A percentile compares a stretch with the other conserved stretches of the same genome.
These are phyloP conservation scores for Cadophora sp. DNA, from an alignment of 2,329 filamentous ascomycete genomes.

Conservation along the genomic window DNA sequence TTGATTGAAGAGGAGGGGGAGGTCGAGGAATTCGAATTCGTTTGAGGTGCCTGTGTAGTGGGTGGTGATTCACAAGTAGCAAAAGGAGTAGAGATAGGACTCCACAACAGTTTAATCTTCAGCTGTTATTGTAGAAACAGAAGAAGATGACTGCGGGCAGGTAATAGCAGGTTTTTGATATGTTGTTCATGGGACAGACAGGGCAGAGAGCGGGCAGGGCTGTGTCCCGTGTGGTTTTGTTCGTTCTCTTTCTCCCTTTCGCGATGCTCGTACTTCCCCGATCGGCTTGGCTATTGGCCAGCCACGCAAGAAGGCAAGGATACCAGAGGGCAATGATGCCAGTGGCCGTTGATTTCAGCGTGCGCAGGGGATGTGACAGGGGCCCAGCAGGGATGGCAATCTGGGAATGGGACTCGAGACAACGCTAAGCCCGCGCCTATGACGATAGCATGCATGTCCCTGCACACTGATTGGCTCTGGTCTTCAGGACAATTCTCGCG, in stretches of 20 bases:
- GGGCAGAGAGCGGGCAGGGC: not conserved
- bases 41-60: not conserved
- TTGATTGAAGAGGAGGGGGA: not conserved
- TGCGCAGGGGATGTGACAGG: not conserved
- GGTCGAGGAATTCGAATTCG: not conserved
- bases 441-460: slow-evolving; percentile 5
- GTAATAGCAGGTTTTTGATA: slow-evolving; percentile 14
- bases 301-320: not conserved
- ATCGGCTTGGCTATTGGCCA: slow-evolving; percentile 6
- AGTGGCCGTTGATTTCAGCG: not conserved
- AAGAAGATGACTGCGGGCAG: not conserved
- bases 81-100: not conserved
- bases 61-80: not conserved
- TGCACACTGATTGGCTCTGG: not conserved
- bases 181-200: slow-evolving; percentile 14
- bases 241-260: too few species aligned
- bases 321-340: slow-evolving; percentile 10
- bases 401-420: slow-evolving; percentile 14
- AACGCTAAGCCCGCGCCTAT: slow-evolving; percentile 7
- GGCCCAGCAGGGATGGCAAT: not conserved
- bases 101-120: not conserved
- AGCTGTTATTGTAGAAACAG: not conserved
- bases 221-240: not conserved
- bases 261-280: not conserved
- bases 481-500: not conserved